A percentile compares a stretch with the other conserved stretches of the same genome.
Evolutionary conservation across 2,329 filamentous ascomycete genomes (phyloP).

Genomic region (Bipolaris oryzae): DNA sequence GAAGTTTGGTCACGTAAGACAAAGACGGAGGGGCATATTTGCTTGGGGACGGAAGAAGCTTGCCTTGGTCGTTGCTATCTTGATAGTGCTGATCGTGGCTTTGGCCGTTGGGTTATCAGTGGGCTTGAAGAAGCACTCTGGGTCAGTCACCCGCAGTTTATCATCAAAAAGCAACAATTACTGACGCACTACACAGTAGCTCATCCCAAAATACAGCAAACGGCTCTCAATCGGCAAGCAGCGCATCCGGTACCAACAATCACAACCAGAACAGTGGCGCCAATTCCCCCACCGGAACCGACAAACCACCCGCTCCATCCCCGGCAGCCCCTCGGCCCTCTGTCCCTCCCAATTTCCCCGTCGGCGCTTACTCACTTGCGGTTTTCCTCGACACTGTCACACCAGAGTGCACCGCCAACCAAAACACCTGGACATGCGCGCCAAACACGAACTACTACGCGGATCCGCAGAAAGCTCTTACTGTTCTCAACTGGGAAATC

Average conservation of each 20-base stretch:
- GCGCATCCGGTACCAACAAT: background rate
- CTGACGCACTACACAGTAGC: conserved; percentile 14
- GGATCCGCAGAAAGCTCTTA: conserved; percentile 49
- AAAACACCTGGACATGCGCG: conserved; percentile 67
- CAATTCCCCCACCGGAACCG: conserved; percentile 10
- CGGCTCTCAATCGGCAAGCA: background rate
- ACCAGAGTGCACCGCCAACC: conserved; percentile 64
- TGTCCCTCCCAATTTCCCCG: conserved; percentile 58
- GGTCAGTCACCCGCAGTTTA: conserved; percentile 18
- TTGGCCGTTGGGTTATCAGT: conserved; percentile 49
- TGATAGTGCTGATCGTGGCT: conserved; percentile 47
- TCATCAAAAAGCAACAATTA: background rate
- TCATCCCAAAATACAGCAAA: background rate
- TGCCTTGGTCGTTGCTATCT: conserved; percentile 40
- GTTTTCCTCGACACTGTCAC: conserved; percentile 62
- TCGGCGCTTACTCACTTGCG: conserved; percentile 66
- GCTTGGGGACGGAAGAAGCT: conserved; percentile 51
- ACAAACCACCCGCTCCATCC: conserved; percentile 19
- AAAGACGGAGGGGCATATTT: conserved; percentile 26
- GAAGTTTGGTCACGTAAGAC: conserved; percentile 38
- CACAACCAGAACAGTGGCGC: conserved; percentile 5
- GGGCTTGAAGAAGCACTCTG: conserved; percentile 48
- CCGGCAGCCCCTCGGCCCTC: conserved; percentile 23
- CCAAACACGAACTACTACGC: conserved; percentile 60
- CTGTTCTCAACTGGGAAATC: conserved; percentile 69